Conservation (phyloP, 495 filamentous ascomycete species). For the Sabuloglossum arenarium region DNA sequence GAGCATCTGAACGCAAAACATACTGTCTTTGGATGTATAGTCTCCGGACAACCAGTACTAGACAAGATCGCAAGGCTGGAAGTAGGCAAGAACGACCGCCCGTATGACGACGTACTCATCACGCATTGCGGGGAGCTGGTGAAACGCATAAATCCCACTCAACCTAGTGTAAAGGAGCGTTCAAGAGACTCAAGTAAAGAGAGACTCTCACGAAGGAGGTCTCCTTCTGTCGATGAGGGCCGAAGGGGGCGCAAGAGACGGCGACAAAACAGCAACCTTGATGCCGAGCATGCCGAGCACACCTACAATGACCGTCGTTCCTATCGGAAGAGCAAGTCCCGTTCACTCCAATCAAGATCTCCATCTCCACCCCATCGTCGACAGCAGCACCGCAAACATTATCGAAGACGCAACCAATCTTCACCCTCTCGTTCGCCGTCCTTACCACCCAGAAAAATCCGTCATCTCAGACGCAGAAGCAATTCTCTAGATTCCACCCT, state of each 20-base stretch:
- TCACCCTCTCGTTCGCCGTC: background rate
- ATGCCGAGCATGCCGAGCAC: background rate
- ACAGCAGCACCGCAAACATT: background rate
- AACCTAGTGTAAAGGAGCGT: too few relatives aligned
- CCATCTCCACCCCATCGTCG: background rate
- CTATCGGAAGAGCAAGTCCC: background rate
- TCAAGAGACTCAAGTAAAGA: background rate
- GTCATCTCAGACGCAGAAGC: background rate
- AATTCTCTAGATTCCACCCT: slow-evolving; percentile 12
- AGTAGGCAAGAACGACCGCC: slow-evolving; percentile 19
- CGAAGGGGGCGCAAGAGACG: background rate
- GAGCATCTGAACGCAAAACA: slow-evolving; percentile 21
- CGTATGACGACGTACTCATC: slow-evolving; percentile 17
- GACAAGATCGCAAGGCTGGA: slow-evolving; percentile 16
- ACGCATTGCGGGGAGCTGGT: slow-evolving; percentile 21
- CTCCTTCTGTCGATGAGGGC: background rate
- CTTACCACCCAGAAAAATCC: background rate
- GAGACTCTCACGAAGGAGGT: background rate
- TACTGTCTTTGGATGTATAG: slow-evolving; percentile 21
- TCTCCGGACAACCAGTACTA: slow-evolving; percentile 17
- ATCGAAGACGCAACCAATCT: background rate
- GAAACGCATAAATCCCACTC: slow-evolving; percentile 5
- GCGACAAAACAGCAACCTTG: background rate
- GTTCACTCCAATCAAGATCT: background rate
- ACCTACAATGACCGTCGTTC: background rate